Base-by-base conservation (phyloP, 257 asterid genomes). In the Nicotiana tomentosiformis region DNA sequence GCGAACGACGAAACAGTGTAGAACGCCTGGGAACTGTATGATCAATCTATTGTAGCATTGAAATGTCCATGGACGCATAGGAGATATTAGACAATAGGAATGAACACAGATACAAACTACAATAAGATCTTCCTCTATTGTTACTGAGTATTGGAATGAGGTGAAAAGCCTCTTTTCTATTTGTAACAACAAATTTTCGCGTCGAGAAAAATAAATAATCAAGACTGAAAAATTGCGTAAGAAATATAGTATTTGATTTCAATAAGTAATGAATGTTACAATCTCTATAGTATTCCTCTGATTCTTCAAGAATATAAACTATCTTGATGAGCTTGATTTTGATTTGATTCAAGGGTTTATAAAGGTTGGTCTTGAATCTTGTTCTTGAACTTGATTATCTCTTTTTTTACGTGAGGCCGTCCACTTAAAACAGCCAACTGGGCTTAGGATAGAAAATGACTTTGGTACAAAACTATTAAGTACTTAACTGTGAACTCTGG, bases 31-130 rank as follows among this genome's bases (percentile, higher is more conserved):
- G 9, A 18, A 69, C 17, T 9, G 18, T 35, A 68, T 68, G 30
- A 68, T 4, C 6, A 18, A 69, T 39, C 56, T 10, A 39, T 37
- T 39, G 57, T 37, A 69, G 56, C 98, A 96, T 37, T 82, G 87
- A n/a, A 77, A 93, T 20, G 86, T 86, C 98, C 97, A 91, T 8
- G 99, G 98, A 77, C 83, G n/a, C 86, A 89, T 17, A 89, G 26
- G 26, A 23, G 26, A 23, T 23, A 23, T 23, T 23, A 23, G 93
- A 89, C 98, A 96, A 87, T 37, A 91, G 5, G 81, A 43, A 87
- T 96, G 99, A 76, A 92, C 86, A 68, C 91, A 18, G 67, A 10
- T 29, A 1, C 77, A 69, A 69, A 69, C 10, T 10, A n/a, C 23
- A 35, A 17, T 35, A 69, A 1, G 18, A 39, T 69, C 77, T 37